Conservation (phyloP, 1,139 yeast species). For the Blastobotrys elegans region DNA sequence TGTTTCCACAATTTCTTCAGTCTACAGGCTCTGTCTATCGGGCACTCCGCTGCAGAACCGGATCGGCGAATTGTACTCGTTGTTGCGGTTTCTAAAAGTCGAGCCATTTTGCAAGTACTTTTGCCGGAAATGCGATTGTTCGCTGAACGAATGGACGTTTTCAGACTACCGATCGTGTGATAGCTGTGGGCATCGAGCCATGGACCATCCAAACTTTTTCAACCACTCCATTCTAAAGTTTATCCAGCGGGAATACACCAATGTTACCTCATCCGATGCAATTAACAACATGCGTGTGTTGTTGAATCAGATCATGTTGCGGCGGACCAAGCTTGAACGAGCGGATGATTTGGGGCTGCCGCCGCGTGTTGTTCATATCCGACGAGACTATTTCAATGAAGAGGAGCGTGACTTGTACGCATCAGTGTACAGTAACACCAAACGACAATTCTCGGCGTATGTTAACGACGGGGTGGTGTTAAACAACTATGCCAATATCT, state of each 20-base stretch:
- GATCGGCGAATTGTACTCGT: constrained; percentile 91
- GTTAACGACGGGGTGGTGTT: constrained; percentile 94
- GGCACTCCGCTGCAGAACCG: constrained; percentile 97
- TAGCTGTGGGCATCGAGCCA: constrained; percentile 81
- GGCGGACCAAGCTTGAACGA: constrained; percentile 91
- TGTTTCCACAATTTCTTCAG: constrained; percentile 65
- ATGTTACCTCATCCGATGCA: constrained; percentile 73
- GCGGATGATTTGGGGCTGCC: constrained; percentile 98
- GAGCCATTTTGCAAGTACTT: constrained; percentile 85
- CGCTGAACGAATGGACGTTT: constrained; percentile 76
- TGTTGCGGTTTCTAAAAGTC: constrained; percentile 75
- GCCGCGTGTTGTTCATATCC: constrained; percentile 83
- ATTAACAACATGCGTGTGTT: constrained; percentile 71
- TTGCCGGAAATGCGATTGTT: constrained; percentile 87
- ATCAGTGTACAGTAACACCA: constrained; percentile 79
- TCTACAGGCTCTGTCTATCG: constrained; percentile 82
- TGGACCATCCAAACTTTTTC: constrained; percentile 92
- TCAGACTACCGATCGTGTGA: constrained; percentile 81
- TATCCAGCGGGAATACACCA: constrained; percentile 77
- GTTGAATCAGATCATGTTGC: constrained; percentile 73
- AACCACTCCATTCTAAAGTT: constrained; percentile 92
- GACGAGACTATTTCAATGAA: constrained; percentile 82
- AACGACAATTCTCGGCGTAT: constrained; percentile 74
- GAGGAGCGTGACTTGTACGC: constrained; percentile 91
- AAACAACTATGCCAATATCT: constrained; percentile 93